Evolutionary conservation across 768 basidiomycete species (phyloP), one percentile per base, ranked within the genome.

Genomic region (Naganishia randhawae): DNA sequence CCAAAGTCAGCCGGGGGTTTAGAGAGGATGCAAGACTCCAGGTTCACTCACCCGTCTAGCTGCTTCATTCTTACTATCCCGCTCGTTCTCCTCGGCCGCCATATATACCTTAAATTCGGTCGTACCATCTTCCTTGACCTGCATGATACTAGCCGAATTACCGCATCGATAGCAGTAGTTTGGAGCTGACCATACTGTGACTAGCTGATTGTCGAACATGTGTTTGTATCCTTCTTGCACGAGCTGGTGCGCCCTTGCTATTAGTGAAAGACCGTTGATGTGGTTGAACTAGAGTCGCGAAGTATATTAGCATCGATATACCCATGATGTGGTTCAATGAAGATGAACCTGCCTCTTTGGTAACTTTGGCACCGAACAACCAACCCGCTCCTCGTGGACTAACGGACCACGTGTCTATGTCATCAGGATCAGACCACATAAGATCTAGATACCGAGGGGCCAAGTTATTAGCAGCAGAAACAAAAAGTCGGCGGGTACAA

Each of bases 381-480:
- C 92, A 98, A 1, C 95, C 95, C 5, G 95, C 95, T 25, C 95
- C 95, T 52, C 95, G 85, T 4, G 95, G 95, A 74, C 91, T 94
- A 57, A 97, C 92, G 1, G 93, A 92, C 95, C 95, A 98, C 37
- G 89, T 92, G 39, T 93, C 91, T 27, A 96, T 88, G 50, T 95
- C 91, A 75, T 97, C 93, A 0, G 94, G 94, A 78, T 97, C 94
- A 39, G 90, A 92, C 95, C 95, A 98, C 92, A 98, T 96, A 14
- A 98, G 85, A 77, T 97, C 92, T 92, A 52, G 3, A 48, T n/a
- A n/a, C 2, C 7, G 25, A 33, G 27, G 25, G 14, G 32, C 11
- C 33, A 37, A 32, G 31, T 31, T 37, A 32, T 72, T 57, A 73
- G 63, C 39, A 25, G 41, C n/a, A 57, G 32, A 31, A 50, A 25